A percentile compares a stretch with the other conserved stretches of the same genome.
Evolutionary conservation across 1,284 basidiomycete species (phyloP).

Genomic region (Malassezia brasiliensis): DNA sequence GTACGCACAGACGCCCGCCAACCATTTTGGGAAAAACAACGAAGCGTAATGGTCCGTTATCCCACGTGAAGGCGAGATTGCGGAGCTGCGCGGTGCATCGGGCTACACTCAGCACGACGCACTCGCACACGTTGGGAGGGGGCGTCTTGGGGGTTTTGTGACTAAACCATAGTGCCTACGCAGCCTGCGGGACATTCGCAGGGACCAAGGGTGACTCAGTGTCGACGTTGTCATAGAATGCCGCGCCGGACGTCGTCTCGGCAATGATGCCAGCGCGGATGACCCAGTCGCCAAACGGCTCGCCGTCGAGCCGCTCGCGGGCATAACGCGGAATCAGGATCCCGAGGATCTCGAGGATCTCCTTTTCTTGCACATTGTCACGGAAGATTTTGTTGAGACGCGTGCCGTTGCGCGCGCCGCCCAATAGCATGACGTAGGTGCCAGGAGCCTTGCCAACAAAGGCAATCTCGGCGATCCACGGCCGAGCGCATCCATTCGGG

Average conservation of each 20-base stretch:
- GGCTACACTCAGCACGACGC: no score
- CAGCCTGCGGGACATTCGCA: background rate
- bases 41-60: no score
- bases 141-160: no score
- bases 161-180: background rate
- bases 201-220: constrained; percentile 2
- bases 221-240: constrained; percentile 37
- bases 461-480: constrained; percentile 89
- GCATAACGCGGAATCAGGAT: constrained; percentile 93
- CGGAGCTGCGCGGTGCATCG: no score
- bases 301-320: constrained; percentile 74
- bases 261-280: constrained; percentile 52
- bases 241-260: constrained; percentile 32
- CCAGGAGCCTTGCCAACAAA: constrained; percentile 95
- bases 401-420: constrained; percentile 86
- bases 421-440: constrained; percentile 85
- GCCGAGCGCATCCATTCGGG: constrained; percentile 53
- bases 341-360: constrained; percentile 77
- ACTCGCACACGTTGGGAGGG: no score
- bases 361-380: constrained; percentile 81
- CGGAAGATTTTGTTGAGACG: constrained; percentile 86
- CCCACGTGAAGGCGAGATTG: no score
- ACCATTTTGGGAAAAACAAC: no score
- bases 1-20: no score
- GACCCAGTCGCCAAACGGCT: constrained; percentile 91